These are phyloP conservation scores for Platanus orientalis DNA, from an alignment of 164 flowering plant species.

Conservation along the genomic window DNA sequence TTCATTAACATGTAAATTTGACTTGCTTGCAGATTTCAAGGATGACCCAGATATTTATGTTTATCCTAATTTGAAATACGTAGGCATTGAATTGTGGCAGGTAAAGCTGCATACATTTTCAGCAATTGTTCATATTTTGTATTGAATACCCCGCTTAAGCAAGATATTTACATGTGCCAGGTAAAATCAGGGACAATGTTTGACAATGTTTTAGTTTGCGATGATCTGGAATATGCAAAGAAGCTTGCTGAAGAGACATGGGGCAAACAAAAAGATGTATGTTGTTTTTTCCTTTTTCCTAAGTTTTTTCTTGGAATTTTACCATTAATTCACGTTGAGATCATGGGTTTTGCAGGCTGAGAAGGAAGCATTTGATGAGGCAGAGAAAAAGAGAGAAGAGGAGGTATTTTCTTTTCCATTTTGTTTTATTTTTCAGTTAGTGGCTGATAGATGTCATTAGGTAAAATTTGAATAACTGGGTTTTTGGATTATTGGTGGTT, in stretches of 20 bases:
- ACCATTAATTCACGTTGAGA: too few species aligned
- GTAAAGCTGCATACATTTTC: slow-evolving; percentile 25
- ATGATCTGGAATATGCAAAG: slow-evolving; percentile 87
- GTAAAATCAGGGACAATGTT: slow-evolving; percentile 93
- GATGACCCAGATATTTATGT: slow-evolving; percentile 73
- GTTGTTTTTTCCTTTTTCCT: slow-evolving; percentile 9
- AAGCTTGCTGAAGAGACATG: slow-evolving; percentile 88
- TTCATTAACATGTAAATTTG: neutral
- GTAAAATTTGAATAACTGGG: too few species aligned
- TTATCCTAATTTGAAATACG: slow-evolving; percentile 69
- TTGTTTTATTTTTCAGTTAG: too few species aligned
- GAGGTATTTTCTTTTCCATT: slow-evolving; percentile 80
- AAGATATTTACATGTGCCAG: slow-evolving; percentile 31
- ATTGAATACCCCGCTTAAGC: too few species aligned
- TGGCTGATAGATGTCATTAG: too few species aligned
- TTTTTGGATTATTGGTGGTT: too few species aligned
- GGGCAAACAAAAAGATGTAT: slow-evolving; percentile 81
- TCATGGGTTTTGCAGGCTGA: slow-evolving; percentile 53
- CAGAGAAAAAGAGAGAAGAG: slow-evolving; percentile 79
- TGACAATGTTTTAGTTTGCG: slow-evolving; percentile 74
- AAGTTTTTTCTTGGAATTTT: too few species aligned
- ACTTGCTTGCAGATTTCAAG: slow-evolving; percentile 61
- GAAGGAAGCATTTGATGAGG: slow-evolving; percentile 90
- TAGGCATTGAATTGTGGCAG: slow-evolving; percentile 88
- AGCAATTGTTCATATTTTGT: neutral